phyloP scores from a whole-genome alignment of 2,329 filamentous ascomycete genomes.

The Trichophyton verrucosum region DNA sequence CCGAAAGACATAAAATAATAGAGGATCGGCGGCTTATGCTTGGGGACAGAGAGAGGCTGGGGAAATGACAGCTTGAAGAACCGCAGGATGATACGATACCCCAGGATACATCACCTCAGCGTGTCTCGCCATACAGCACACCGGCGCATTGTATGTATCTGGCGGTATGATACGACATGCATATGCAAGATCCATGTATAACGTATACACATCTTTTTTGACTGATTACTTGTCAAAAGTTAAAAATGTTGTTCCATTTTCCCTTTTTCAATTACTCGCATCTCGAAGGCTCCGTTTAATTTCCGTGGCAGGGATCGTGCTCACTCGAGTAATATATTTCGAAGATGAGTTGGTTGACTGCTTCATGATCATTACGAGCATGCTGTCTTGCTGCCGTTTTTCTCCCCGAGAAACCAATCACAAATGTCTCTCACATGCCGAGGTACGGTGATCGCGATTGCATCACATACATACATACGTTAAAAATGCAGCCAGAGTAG shows the following conservation, averaged over 20 bases:
- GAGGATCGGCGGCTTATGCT: neutral
- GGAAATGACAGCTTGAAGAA: slow-evolving; percentile 3
- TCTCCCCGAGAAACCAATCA: neutral
- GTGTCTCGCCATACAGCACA: neutral
- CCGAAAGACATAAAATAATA: neutral
- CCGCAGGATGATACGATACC: neutral
- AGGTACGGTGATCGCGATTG: neutral
- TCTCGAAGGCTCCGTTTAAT: slow-evolving; percentile 5
- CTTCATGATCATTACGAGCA: neutral
- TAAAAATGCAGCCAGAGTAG: neutral
- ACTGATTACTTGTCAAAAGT: slow-evolving; percentile 1
- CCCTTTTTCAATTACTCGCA: slow-evolving; percentile 1
- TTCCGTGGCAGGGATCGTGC: slow-evolving; percentile 1
- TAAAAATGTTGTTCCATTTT: neutral
- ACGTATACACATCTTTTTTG: neutral
- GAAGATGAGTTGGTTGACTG: neutral
- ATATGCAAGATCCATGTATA: neutral
- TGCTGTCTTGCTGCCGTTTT: neutral
- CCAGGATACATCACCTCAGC: neutral
- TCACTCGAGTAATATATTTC: neutral
- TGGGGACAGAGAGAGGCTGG: neutral
- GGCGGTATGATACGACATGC: neutral
- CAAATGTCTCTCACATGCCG: neutral
- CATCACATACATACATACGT: neutral
- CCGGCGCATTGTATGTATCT: neutral